phyloP scores from a whole-genome alignment of 1,284 basidiomycete species.

The Sporisorium reilianum region DNA sequence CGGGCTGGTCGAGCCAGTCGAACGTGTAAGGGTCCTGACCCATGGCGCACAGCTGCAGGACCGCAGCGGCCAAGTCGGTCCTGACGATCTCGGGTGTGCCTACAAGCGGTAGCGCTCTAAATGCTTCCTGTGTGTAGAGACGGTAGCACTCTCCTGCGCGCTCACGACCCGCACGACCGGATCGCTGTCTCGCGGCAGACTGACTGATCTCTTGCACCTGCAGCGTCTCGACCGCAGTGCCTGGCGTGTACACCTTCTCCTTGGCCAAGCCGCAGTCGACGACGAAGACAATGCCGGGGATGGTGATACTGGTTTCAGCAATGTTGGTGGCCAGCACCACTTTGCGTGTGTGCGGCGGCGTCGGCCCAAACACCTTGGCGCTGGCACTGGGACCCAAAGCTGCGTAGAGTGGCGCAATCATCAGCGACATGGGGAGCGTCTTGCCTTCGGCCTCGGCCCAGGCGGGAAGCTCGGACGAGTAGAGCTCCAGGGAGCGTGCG shows the following conservation, averaged over 20 bases:
- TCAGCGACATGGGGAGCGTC: constrained; percentile 39
- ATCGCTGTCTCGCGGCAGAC: constrained; percentile 60
- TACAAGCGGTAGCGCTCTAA: constrained; percentile 36
- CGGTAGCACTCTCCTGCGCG: constrained; percentile 63
- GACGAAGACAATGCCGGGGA: constrained; percentile 94
- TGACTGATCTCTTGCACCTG: constrained; percentile 60
- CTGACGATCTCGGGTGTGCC: constrained; percentile 62
- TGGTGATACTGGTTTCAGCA: constrained; percentile 96
- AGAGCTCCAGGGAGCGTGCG: constrained; percentile 63
- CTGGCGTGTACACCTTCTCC: constrained; percentile 81
- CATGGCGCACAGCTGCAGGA: constrained; percentile 61
- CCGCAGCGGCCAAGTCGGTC: constrained; percentile 58
- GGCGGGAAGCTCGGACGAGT: constrained; percentile 49
- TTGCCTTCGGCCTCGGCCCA: constrained; percentile 55
- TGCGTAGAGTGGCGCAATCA: constrained; percentile 66
- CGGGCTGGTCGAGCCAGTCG: constrained; percentile 65
- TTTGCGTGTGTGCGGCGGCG: constrained; percentile 81
- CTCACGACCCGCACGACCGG: constrained; percentile 66
- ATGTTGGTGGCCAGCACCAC: constrained; percentile 79
- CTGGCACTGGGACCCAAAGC: constrained; percentile 62
- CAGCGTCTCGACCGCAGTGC: constrained; percentile 60
- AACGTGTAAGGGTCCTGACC: constrained; percentile 64
- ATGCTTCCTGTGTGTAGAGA: constrained; percentile 59
- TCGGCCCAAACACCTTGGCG: constrained; percentile 61
- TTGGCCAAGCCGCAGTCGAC: constrained; percentile 88